phyloP scores from a whole-genome alignment of 345 rosid genomes.

The Trapa bicornis region DNA sequence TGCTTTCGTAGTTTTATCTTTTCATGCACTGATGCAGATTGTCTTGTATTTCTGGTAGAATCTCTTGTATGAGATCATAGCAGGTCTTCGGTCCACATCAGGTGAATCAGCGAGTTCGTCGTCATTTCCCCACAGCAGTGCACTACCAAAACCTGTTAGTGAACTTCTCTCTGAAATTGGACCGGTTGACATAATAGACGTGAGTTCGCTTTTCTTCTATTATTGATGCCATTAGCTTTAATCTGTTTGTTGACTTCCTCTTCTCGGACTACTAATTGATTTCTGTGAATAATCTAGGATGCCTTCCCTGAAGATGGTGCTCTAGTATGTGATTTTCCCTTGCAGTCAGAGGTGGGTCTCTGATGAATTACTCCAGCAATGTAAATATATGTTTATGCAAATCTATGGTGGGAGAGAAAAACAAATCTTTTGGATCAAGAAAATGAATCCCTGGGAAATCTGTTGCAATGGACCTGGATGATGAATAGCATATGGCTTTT shows the following conservation, averaged over 20 bases:
- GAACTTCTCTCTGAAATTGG: conserved; percentile 56
- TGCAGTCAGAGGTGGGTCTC: not conserved
- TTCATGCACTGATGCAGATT: not conserved
- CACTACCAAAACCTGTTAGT: conserved; percentile 42
- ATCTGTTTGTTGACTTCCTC: not conserved
- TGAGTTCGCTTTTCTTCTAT: conserved; percentile 6
- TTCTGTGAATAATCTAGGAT: not conserved
- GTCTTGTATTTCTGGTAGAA: conserved; percentile 30
- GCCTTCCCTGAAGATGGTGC: not conserved
- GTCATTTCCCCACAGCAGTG: conserved; percentile 48
- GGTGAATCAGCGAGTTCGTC: conserved; percentile 77
- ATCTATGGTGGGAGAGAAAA: not conserved
- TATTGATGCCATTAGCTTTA: not conserved
- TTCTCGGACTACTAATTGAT: not conserved
- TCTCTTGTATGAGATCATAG: conserved; percentile 65
- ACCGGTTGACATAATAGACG: conserved; percentile 28
- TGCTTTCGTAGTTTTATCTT: not conserved
- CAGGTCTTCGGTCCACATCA: conserved; percentile 57
- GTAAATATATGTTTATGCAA: not conserved
- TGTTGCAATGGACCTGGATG: not conserved
- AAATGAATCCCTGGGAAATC: not conserved
- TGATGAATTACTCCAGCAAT: not conserved
- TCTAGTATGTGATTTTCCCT: not conserved
- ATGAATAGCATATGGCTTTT: not conserved
- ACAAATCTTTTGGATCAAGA: not conserved